Conservation (phyloP, 148 eudicot genomes). For the Spergularia bocconei region DNA sequence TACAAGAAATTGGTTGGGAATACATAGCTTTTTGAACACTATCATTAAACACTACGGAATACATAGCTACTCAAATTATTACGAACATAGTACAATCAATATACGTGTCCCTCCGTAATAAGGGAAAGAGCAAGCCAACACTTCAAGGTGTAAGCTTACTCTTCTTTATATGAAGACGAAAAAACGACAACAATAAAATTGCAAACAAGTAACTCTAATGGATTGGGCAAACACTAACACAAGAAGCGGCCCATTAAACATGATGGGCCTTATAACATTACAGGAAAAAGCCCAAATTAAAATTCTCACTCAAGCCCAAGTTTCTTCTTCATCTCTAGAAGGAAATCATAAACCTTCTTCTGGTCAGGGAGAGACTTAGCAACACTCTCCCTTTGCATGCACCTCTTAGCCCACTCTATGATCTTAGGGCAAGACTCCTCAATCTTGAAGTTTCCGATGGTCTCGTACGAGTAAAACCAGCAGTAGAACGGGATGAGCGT, state of each 20-base stretch:
- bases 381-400: constrained; percentile 45
- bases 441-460: constrained; percentile 28
- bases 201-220: neutral
- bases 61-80: too few relatives aligned
- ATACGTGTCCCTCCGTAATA: neutral
- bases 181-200: neutral
- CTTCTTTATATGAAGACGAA: neutral
- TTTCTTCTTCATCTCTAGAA: constrained; percentile 14
- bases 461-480: constrained; percentile 43
- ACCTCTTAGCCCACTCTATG: constrained; percentile 38
- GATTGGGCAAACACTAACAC: neutral
- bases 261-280: too few relatives aligned
- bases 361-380: constrained; percentile 32
- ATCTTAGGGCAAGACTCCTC: constrained; percentile 40
- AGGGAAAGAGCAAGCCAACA: neutral
- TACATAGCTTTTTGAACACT: too few relatives aligned
- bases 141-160: neutral
- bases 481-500: constrained; percentile 32
- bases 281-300: too few relatives aligned
- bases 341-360: constrained; percentile 19
- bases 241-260: too few relatives aligned
- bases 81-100: too few relatives aligned
- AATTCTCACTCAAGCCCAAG: constrained; percentile 25
- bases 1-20: too few relatives aligned
- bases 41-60: too few relatives aligned